A percentile compares a stretch with the other conserved stretches of the same genome.
Conservation (phyloP, 129 eudicot genomes). For the Dittrichia graveolens region DNA sequence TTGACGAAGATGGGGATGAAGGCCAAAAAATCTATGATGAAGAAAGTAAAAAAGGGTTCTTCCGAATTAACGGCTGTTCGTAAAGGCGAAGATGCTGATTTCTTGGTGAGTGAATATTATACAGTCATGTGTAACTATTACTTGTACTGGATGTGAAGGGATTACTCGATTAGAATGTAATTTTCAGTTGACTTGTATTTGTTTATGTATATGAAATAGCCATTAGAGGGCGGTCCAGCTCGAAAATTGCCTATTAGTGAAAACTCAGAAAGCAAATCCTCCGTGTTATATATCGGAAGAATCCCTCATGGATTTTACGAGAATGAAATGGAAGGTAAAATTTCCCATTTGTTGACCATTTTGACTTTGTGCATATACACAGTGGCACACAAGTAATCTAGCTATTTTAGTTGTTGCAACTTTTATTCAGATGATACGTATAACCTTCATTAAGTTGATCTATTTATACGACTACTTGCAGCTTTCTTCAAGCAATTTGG, state of each 20-base stretch:
- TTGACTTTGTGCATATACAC: not conserved
- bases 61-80: slow-evolving; percentile 42
- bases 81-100: slow-evolving; percentile 64
- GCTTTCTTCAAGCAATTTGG: slow-evolving; percentile 92
- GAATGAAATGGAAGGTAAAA: slow-evolving; percentile 85
- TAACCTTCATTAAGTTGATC: not conserved
- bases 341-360: not conserved
- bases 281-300: slow-evolving; percentile 81
- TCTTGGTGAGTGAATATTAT: slow-evolving; percentile 52
- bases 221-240: slow-evolving; percentile 90
- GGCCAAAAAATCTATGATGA: slow-evolving; percentile 58
- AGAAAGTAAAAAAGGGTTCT: slow-evolving; percentile 59
- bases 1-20: slow-evolving; percentile 65
- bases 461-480: slow-evolving; percentile 26
- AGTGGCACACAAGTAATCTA: not conserved
- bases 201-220: slow-evolving; percentile 44
- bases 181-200: slow-evolving; percentile 12
- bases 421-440: not conserved
- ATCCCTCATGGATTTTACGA: slow-evolving; percentile 97
- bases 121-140: not conserved
- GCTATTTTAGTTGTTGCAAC: not conserved
- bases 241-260: slow-evolving; percentile 50
- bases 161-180: not conserved
- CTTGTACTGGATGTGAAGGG: not conserved
- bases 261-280: slow-evolving; percentile 54